These are phyloP conservation scores for Cytospora leucostoma DNA, from an alignment of 2,329 filamentous ascomycete genomes.

Conservation along the genomic window DNA sequence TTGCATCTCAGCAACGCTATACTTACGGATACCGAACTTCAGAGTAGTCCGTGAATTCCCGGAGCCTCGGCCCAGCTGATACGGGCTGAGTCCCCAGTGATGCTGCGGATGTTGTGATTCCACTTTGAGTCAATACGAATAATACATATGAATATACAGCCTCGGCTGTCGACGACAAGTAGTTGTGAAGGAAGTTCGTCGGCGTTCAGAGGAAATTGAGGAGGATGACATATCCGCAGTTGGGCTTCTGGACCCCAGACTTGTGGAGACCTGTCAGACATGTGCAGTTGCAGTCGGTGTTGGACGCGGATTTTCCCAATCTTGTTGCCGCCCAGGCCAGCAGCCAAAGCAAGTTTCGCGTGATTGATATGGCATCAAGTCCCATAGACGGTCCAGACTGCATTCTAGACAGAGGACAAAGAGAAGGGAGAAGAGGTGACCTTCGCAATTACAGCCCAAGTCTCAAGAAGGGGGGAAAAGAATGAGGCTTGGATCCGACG, in stretches of 20 bases:
- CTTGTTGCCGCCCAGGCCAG: slow-evolving; percentile 12
- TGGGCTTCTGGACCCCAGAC: slow-evolving; percentile 25
- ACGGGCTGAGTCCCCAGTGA: neutral
- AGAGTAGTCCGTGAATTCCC: neutral
- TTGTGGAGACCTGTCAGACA: slow-evolving; percentile 21
- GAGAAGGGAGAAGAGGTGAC: neutral
- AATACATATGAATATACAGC: neutral
- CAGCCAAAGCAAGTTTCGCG: neutral
- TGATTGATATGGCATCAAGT: neutral
- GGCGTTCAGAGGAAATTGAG: slow-evolving; percentile 18
- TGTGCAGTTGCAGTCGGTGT: slow-evolving; percentile 16
- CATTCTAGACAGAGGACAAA: slow-evolving; percentile 18
- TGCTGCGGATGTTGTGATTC: neutral
- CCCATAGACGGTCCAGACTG: slow-evolving; percentile 3
- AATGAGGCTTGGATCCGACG: slow-evolving; percentile 11
- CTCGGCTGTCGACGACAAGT: neutral
- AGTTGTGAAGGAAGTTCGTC: slow-evolving; percentile 2
- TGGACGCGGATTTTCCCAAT: slow-evolving; percentile 17
- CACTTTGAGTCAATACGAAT: neutral
- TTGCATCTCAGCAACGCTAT: neutral
- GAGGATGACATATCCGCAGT: slow-evolving; percentile 26
- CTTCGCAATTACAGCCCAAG: slow-evolving; percentile 4
- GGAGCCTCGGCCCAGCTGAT: neutral
- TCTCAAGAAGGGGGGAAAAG: slow-evolving; percentile 3
- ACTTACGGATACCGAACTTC: neutral